Conservation (phyloP, 495 filamentous ascomycete species). For the Xylaria scruposa region DNA sequence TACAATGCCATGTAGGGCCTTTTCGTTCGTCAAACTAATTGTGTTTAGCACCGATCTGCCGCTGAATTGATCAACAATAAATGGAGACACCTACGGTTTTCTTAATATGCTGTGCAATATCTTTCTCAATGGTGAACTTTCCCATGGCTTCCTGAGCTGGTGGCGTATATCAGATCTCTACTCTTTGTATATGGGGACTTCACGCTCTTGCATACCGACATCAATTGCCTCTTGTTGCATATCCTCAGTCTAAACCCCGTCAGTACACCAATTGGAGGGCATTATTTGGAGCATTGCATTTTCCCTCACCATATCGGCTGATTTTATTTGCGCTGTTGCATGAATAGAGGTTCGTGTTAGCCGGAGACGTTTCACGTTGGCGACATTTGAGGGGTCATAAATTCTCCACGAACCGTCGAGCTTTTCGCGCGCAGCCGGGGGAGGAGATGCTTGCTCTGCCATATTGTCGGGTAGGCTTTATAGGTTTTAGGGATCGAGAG, state of each 20-base stretch:
- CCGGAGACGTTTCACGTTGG: not conserved
- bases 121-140: conserved; percentile 95
- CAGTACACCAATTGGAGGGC: conserved; percentile 3
- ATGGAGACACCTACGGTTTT: conserved; percentile 70
- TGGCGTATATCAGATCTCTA: conserved; percentile 14
- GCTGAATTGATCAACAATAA: not conserved
- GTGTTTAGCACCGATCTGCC: conserved; percentile 19
- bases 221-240: conserved; percentile 96
- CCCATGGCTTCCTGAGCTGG: conserved; percentile 92
- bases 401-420: conserved; percentile 40
- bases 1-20: conserved; percentile 97
- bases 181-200: not conserved
- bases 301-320: conserved; percentile 88
- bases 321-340: conserved; percentile 85
- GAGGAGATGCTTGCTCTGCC: conserved; percentile 40
- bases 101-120: conserved; percentile 98
- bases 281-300: conserved; percentile 10
- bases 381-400: not conserved
- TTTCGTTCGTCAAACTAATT: conserved; percentile 85
- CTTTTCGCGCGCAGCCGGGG: conserved; percentile 36
- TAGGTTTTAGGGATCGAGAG: not conserved
- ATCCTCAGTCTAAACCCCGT: conserved; percentile 75
- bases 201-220: conserved; percentile 71
- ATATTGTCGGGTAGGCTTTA: conserved; percentile 22
- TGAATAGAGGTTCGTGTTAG: conserved; percentile 28